Evolutionary conservation across 352 stramenopile genomes (phyloP).

Genomic region (Saprolegnia diclina): DNA sequence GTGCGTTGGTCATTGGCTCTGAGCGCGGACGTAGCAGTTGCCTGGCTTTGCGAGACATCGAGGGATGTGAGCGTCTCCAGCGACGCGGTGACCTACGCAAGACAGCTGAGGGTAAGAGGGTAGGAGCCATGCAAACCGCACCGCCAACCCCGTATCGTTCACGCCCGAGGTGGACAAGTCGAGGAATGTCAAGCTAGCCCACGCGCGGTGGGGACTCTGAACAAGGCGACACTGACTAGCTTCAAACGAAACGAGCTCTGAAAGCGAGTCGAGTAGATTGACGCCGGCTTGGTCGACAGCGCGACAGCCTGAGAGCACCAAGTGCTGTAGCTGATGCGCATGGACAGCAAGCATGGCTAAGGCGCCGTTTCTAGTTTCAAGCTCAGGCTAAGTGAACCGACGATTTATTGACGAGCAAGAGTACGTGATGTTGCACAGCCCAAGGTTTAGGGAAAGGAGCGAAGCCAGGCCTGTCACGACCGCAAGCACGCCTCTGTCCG

Average conservation of each 20-base stretch:
- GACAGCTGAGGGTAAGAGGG: no score
- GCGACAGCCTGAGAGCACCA: not conserved
- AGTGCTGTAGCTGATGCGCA: not conserved
- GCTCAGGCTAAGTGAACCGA: not conserved
- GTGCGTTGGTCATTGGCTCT: no score
- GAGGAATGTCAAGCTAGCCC: not conserved
- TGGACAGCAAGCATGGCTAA: not conserved
- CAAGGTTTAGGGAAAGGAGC: not conserved
- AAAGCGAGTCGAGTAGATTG: not conserved
- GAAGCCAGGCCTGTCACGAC: not conserved
- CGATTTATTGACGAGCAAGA: not conserved
- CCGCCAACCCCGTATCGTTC: not conserved
- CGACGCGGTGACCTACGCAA: no score
- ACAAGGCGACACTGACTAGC: not conserved
- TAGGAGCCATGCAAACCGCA: not conserved
- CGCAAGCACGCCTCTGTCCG: not conserved
- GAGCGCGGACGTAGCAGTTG: no score
- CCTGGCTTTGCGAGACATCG: no score
- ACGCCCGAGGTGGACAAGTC: not conserved
- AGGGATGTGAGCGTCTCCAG: not conserved
- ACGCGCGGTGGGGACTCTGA: not conserved
- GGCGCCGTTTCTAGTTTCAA: constrained; percentile 1
- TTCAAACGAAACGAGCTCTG: not conserved
- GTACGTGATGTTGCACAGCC: not conserved
- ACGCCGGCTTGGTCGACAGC: not conserved